Base-by-base conservation (phyloP, 2,329 filamentous ascomycete genomes). In the Monilinia laxa region DNA sequence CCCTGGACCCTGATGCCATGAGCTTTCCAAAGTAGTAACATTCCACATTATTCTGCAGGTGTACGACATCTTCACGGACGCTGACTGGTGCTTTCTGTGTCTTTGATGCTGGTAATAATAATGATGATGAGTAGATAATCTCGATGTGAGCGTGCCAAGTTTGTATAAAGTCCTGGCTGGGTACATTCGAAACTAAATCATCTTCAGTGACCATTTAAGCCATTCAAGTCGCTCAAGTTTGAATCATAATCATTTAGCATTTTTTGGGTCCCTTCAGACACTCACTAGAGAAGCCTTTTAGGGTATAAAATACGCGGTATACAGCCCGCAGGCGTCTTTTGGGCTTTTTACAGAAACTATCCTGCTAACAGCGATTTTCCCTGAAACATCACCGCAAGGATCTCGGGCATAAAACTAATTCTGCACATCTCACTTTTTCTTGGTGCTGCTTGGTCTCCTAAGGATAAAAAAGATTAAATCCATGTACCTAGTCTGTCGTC, bases 311-410 rank as follows among this genome's bases (percentile, higher is more conserved):
- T 38, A 20, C 28, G 31, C 58, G 58, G 20, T 35, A 11, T 35
- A 18, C 28, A 49, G 11, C 35, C 14, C 23, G 38, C 23, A 23
- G n/a, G 40, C 20, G 45, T 60, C 47, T 51, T 59, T 51, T 45
- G 58, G 58, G 58, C 45, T 60, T 28, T 60, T 60, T 20, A 35
- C 58, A 60, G 58, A 60, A 60, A 60, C 58, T 60, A 60, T 60
- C 51, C 58, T 60, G 45, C 7, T 23, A 51, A 49, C 45, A 60
- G 45, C 58, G 20, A 60, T 60, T 51, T 51, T 51, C 58, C 58
- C 58, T 60, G 58, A 51, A 60, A 60, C 58, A 51, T 38, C 7
- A 16, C 23, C 45, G 16, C 58, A 49, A 51, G 58, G 58, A 45
- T 60, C 45, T 60, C 12, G 45, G 58, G 58, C 57, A 31, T 16